A percentile compares a stretch with the other conserved stretches of the same genome.
These are phyloP conservation scores for Rhodotorula sp. DNA, from an alignment of 1,284 basidiomycete genomes.

Conservation along the genomic window DNA sequence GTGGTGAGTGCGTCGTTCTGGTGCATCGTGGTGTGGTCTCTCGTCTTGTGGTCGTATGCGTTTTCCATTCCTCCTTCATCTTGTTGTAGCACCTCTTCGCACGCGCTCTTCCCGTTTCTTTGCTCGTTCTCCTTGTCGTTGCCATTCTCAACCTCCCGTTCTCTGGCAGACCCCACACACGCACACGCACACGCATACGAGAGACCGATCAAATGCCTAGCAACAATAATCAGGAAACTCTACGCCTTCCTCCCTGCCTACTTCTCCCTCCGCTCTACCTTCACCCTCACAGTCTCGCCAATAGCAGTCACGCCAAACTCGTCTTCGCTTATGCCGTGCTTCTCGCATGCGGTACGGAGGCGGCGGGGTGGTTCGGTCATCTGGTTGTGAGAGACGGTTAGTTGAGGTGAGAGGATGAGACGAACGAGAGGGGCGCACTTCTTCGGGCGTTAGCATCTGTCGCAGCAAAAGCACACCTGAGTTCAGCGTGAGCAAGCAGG, in stretches of 20 bases:
- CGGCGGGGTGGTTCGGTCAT: slow-evolving; percentile 58
- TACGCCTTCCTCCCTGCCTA: not conserved
- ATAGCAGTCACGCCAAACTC: slow-evolving; percentile 60
- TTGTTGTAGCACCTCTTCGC: not conserved
- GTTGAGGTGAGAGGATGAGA: not conserved
- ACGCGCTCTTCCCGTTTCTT: not conserved
- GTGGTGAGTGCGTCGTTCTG: slow-evolving; percentile 54
- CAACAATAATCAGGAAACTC: not conserved
- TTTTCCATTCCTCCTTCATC: not conserved
- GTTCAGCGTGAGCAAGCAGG: not conserved
- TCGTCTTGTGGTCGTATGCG: no score
- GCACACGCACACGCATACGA: not conserved
- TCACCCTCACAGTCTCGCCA: slow-evolving; percentile 55
- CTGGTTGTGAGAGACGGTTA: not conserved
- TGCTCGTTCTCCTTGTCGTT: not conserved
- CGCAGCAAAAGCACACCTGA: not conserved
- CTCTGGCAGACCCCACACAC: no score
- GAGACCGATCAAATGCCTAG: not conserved
- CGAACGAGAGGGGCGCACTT: not conserved
- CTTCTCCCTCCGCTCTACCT: slow-evolving; percentile 7
- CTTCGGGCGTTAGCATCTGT: not conserved
- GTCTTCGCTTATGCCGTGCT: slow-evolving; percentile 56
- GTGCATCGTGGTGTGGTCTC: not conserved
- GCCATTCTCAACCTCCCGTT: not conserved
- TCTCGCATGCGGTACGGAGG: slow-evolving; percentile 57